A percentile compares a stretch with the other conserved stretches of the same genome.
Evolutionary conservation across 129 eudicot species (phyloP).

Genomic region (Heracleum sosnowskyi): DNA sequence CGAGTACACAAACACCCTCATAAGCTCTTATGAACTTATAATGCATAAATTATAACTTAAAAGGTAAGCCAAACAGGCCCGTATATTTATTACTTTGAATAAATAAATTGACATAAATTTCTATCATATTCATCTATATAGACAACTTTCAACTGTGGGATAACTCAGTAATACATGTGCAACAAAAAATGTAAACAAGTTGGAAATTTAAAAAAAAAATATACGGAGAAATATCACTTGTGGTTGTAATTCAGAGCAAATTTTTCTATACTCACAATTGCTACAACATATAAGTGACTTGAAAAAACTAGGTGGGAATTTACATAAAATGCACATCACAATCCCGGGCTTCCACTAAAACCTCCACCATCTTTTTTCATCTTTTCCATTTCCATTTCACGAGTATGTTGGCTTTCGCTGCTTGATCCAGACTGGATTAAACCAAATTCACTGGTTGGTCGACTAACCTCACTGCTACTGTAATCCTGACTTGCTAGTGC

Average conservation of each 20-base stretch:
- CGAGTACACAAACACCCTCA: too few relatives aligned
- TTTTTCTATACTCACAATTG: constrained; percentile 21
- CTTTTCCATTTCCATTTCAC: constrained; percentile 79
- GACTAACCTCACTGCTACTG: constrained; percentile 71
- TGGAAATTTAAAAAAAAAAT: background rate
- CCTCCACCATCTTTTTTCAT: constrained; percentile 38
- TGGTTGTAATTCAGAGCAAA: constrained; percentile 13
- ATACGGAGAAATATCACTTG: background rate
- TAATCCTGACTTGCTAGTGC: constrained; percentile 79
- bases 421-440: constrained; percentile 83
- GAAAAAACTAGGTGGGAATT: constrained; percentile 22
- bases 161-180: background rate
- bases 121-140: background rate
- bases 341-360: constrained; percentile 33
- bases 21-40: too few relatives aligned
- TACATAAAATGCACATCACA: background rate
- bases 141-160: too few relatives aligned
- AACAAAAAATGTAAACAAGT: background rate
- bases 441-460: constrained; percentile 89
- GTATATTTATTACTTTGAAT: background rate
- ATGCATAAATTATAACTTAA: too few relatives aligned
- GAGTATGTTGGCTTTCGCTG: constrained; percentile 70
- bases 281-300: constrained; percentile 15
- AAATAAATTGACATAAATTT: background rate
- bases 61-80: too few relatives aligned